Conservation (phyloP, 441 rosid species). For the Corymbia citriodora region DNA sequence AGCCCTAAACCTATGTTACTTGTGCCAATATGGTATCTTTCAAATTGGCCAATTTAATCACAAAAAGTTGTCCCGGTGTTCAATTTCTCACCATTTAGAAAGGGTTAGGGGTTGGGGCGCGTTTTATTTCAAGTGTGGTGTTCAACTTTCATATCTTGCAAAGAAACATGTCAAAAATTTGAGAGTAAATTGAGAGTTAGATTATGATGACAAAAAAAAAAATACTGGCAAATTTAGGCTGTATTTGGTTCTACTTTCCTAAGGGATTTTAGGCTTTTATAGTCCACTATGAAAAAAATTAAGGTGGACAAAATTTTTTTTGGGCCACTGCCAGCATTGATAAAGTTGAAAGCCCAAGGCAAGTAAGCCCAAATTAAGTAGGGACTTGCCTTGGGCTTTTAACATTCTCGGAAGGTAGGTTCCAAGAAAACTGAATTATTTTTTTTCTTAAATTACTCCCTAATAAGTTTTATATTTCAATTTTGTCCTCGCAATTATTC, state of each 20-base stretch:
- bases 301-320: neutral
- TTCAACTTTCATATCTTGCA: no score
- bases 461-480: neutral
- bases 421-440: neutral
- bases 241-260: neutral
- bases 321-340: neutral
- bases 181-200: no score
- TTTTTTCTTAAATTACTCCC: neutral
- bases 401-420: neutral
- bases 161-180: no score
- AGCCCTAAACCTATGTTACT: neutral
- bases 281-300: neutral
- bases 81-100: no score
- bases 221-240: no score
- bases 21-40: neutral
- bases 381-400: neutral
- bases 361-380: no score
- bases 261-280: neutral
- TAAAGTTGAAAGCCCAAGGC: neutral
- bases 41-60: neutral
- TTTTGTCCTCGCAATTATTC: neutral
- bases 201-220: no score
- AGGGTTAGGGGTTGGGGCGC: no score
- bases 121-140: no score
- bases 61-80: no score